A percentile compares a stretch with the other conserved stretches of the same genome.
Evolutionary conservation across 2,329 filamentous ascomycete genomes (phyloP).

Genomic region (Arthrobotrys pseudoclavata): DNA sequence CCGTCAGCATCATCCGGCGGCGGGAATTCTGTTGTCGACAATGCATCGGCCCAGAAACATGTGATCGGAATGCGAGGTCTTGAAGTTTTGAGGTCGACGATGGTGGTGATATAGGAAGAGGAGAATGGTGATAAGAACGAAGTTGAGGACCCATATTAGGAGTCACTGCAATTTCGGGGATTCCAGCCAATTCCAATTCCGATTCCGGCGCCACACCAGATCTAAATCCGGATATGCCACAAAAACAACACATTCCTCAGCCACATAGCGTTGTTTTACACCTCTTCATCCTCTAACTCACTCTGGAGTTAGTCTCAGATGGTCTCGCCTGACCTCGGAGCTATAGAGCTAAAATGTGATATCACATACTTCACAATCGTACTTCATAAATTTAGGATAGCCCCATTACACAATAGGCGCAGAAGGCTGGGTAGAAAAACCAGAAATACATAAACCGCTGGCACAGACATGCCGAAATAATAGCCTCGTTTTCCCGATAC

Average conservation of each 20-base stretch:
- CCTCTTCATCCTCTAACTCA: neutral
- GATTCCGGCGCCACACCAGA: neutral
- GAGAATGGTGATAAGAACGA: constrained; percentile 1
- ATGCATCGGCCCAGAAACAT: constrained; percentile 37
- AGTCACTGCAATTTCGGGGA: constrained; percentile 39
- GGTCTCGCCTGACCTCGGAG: too few species aligned
- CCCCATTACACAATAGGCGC: too few species aligned
- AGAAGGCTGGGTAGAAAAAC: too few species aligned
- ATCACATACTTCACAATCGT: too few species aligned
- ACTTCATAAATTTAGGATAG: too few species aligned
- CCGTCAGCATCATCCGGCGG: constrained; percentile 51
- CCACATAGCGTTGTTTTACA: neutral
- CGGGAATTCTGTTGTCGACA: constrained; percentile 13
- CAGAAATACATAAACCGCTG: too few species aligned
- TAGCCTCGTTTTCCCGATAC: too few species aligned
- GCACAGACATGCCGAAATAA: too few species aligned
- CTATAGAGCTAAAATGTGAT: too few species aligned
- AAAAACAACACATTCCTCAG: neutral
- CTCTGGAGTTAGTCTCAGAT: too few species aligned
- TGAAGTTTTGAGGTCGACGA: constrained; percentile 13
- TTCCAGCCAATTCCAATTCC: constrained; percentile 7
- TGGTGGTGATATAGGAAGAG: neutral
- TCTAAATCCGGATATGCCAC: constrained; percentile 9
- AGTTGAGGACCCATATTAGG: neutral
- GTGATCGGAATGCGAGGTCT: constrained; percentile 10